Conservation (phyloP, 352 stramenopile species). For the Phytophthora vignae region DNA sequence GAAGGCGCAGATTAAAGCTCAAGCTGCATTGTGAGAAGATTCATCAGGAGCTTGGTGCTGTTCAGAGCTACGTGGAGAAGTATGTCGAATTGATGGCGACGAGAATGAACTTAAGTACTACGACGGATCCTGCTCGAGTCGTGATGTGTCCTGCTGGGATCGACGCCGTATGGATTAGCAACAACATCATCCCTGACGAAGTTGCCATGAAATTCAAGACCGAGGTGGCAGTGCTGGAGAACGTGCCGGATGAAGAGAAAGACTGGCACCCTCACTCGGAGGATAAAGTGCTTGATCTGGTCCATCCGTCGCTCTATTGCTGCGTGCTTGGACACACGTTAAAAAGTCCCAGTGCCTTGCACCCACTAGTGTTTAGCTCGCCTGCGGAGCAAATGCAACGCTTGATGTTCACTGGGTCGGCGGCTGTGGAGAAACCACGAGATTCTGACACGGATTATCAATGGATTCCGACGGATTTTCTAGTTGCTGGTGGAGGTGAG, state of each 20-base stretch:
- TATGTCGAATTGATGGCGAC: constrained; percentile 13
- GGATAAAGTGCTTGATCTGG: constrained; percentile 59
- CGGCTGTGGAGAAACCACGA: constrained; percentile 18
- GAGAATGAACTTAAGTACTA: constrained; percentile 10
- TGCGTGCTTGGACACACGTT: constrained; percentile 51
- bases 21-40: constrained; percentile 33
- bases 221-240: constrained; percentile 42
- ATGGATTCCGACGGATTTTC: constrained; percentile 54
- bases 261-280: constrained; percentile 67
- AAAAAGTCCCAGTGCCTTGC: neutral
- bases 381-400: constrained; percentile 41
- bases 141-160: constrained; percentile 40
- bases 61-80: constrained; percentile 19
- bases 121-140: constrained; percentile 2
- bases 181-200: constrained; percentile 30
- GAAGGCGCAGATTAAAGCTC: constrained; percentile 16
- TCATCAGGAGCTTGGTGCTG: constrained; percentile 6
- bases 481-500: constrained; percentile 17
- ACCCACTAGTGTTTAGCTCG: neutral
- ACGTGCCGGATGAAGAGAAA: constrained; percentile 49
- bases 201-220: constrained; percentile 39
- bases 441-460: constrained; percentile 36
- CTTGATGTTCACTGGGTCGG: constrained; percentile 31
- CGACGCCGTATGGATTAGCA: constrained; percentile 49
- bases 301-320: constrained; percentile 74